Percentiles rank a stretch among this genome's conserved stretches.
These are phyloP conservation scores for Pinus tabuliformis DNA, from an alignment of 75 land plant species.

Conservation along the genomic window DNA sequence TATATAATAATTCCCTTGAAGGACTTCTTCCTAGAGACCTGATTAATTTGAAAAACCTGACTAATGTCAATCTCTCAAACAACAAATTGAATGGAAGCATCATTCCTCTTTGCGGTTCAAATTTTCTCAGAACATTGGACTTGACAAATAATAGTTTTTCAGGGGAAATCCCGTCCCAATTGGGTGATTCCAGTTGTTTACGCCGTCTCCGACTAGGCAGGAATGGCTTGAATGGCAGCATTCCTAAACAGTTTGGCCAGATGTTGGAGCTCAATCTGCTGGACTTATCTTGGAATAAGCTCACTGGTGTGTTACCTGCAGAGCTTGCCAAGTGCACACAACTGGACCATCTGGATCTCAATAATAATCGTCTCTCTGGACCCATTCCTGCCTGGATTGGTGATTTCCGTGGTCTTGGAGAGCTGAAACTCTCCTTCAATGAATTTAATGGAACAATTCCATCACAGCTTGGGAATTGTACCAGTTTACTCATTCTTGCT, in stretches of 20 bases:
- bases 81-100: constrained; percentile 70
- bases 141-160: constrained; percentile 62
- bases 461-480: constrained; percentile 48
- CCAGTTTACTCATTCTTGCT: constrained; percentile 47
- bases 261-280: constrained; percentile 33
- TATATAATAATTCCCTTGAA: constrained; percentile 68
- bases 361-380: constrained; percentile 58
- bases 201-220: constrained; percentile 56
- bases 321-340: constrained; percentile 56
- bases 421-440: constrained; percentile 66
- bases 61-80: constrained; percentile 66
- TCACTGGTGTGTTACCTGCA: constrained; percentile 58
- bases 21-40: constrained; percentile 49
- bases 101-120: constrained; percentile 45
- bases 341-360: constrained; percentile 57
- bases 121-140: constrained; percentile 55
- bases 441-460: constrained; percentile 60
- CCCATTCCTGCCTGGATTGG: constrained; percentile 57
- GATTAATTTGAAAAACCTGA: constrained; percentile 29
- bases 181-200: constrained; percentile 53
- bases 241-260: constrained; percentile 48
- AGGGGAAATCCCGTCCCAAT: constrained; percentile 41
- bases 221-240: constrained; percentile 59
- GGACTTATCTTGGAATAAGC: constrained; percentile 66
- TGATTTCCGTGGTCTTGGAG: constrained; percentile 47